These are phyloP conservation scores for Manihot esculenta DNA, from an alignment of 441 rosid genomes.

Conservation along the genomic window DNA sequence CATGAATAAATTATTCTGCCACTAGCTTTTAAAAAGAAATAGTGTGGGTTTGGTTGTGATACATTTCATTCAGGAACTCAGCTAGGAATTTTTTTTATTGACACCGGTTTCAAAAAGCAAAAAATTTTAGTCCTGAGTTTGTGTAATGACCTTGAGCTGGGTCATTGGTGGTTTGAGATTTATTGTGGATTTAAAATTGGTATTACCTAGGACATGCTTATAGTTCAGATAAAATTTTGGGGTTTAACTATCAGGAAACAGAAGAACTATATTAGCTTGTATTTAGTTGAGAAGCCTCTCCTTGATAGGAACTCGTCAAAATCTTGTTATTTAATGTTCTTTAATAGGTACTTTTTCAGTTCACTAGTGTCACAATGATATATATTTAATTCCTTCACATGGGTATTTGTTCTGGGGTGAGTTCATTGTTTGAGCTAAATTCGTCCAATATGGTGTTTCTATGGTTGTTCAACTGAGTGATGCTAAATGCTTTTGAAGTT, in stretches of 20 bases:
- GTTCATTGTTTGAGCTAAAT: conserved; percentile 11
- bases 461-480: not conserved
- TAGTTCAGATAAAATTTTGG: not conserved
- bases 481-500: not conserved
- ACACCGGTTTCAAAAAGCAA: not conserved
- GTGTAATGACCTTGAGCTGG: not conserved
- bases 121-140: not conserved
- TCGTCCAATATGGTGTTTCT: not conserved
- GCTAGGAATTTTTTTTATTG: not conserved
- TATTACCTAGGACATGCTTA: not conserved
- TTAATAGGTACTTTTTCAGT: not conserved
- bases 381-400: not conserved
- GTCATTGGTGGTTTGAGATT: conserved; percentile 3
- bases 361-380: not conserved
- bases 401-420: not conserved
- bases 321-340: too few relatives aligned
- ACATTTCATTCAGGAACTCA: not conserved
- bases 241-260: not conserved
- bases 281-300: not conserved
- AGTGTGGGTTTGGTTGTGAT: not conserved
- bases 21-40: not conserved
- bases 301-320: not conserved
- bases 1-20: not conserved
- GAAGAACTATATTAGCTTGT: not conserved
- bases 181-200: conserved; percentile 1